A percentile compares a stretch with the other conserved stretches of the same genome.
Conservation (phyloP, 1,139 yeast species). For the Candida sp. region DNA sequence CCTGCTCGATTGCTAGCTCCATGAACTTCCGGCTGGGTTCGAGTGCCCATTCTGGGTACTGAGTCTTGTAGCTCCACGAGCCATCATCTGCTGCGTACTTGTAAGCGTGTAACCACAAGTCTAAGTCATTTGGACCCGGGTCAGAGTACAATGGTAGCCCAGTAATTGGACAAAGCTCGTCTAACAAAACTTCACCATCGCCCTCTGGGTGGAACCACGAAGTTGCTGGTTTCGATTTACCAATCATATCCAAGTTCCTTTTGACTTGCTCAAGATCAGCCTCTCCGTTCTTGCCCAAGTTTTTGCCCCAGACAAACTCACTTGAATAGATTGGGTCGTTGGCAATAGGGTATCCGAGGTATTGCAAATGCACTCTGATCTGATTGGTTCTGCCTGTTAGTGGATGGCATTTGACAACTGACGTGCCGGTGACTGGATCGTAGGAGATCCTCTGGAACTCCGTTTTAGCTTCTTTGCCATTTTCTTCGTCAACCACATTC, state of each 20-base stretch:
- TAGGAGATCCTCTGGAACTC: slow-evolving; percentile 60
- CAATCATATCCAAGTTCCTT: slow-evolving; percentile 59
- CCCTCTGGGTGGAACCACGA: slow-evolving; percentile 67
- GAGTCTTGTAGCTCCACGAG: slow-evolving; percentile 80
- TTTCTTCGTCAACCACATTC: slow-evolving; percentile 63
- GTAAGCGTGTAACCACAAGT: slow-evolving; percentile 90
- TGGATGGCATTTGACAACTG: slow-evolving; percentile 85
- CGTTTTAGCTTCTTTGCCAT: slow-evolving; percentile 71
- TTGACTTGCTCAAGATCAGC: slow-evolving; percentile 52
- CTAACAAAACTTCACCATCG: slow-evolving; percentile 65
- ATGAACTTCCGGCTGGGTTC: slow-evolving; percentile 58
- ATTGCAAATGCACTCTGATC: slow-evolving; percentile 90
- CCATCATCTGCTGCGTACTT: slow-evolving; percentile 62
- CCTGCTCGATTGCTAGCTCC: slow-evolving; percentile 74
- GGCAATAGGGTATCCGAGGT: slow-evolving; percentile 87
- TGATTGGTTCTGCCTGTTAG: slow-evolving; percentile 95
- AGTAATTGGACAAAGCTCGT: slow-evolving; percentile 67
- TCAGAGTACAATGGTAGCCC: slow-evolving; percentile 80
- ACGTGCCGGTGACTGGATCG: slow-evolving; percentile 58
- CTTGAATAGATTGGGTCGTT: slow-evolving; percentile 89
- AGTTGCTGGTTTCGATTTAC: slow-evolving; percentile 68
- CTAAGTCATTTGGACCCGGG: slow-evolving; percentile 87
- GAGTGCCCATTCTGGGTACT: slow-evolving; percentile 88
- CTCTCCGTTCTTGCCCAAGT: slow-evolving; percentile 56
- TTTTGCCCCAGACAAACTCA: slow-evolving; percentile 71